Conservation (phyloP, 2,329 filamentous ascomycete genomes). For the Claviceps capensis region DNA sequence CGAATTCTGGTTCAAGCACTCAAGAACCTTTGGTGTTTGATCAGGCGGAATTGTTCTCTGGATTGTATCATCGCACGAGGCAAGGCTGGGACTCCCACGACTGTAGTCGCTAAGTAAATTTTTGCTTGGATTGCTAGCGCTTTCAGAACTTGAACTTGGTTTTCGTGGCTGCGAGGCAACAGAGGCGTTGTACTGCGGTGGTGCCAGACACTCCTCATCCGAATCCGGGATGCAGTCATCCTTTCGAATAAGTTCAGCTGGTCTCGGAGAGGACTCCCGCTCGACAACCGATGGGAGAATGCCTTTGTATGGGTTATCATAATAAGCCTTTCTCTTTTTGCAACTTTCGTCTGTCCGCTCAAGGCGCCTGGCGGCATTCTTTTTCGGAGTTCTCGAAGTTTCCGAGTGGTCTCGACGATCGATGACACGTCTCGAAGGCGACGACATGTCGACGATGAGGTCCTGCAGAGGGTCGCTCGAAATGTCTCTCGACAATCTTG, state of each 20-base stretch:
- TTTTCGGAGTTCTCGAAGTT: constrained; percentile 3
- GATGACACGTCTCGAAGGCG: constrained; percentile 13
- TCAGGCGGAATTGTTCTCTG: constrained; percentile 7
- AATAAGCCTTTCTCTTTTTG: constrained; percentile 8
- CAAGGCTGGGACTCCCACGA: background rate
- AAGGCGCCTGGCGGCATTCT: constrained; percentile 7
- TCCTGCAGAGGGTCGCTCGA: constrained; percentile 6
- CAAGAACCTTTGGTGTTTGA: constrained; percentile 16
- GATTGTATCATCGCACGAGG: background rate
- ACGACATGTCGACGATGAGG: constrained; percentile 11
- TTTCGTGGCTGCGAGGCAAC: background rate
- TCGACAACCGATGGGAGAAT: constrained; percentile 1
- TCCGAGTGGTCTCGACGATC: constrained; percentile 4
- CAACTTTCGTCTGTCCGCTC: constrained; percentile 2
- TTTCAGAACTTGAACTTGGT: background rate
- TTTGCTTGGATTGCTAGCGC: background rate
- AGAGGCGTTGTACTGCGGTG: constrained; percentile 13
- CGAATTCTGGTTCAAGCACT: constrained; percentile 17
- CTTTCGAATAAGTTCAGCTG: background rate
- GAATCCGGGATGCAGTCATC: constrained; percentile 38
- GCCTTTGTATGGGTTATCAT: constrained; percentile 3
- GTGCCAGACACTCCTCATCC: constrained; percentile 38
- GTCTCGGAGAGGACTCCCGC: constrained; percentile 5
- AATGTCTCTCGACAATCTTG: background rate
- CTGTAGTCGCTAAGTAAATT: constrained; percentile 1